These are phyloP conservation scores for Naegleria fowleri DNA, from an alignment of 208 protist species.

Conservation along the genomic window DNA sequence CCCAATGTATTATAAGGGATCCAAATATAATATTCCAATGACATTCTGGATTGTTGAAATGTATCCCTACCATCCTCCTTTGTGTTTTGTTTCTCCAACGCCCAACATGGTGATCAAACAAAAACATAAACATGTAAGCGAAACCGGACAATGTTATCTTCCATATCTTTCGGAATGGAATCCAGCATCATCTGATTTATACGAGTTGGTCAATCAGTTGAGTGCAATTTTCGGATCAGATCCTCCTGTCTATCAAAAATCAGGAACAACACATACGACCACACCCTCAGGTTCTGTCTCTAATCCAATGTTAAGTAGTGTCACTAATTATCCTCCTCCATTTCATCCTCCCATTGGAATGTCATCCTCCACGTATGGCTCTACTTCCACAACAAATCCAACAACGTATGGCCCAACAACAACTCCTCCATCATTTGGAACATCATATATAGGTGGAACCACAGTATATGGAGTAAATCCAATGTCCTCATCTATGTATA, in stretches of 20 bases:
- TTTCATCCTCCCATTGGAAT: not conserved
- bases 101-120: slow-evolving; percentile 12
- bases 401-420: not conserved
- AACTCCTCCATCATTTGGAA: not conserved
- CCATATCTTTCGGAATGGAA: slow-evolving; percentile 15
- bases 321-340: not conserved
- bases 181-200: not conserved
- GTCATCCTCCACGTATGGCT: not conserved
- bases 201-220: slow-evolving; percentile 17
- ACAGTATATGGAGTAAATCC: not conserved
- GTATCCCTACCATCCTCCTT: slow-evolving; percentile 10
- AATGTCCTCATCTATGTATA: not conserved
- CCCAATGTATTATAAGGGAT: slow-evolving; percentile 10
- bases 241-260: slow-evolving; percentile 26
- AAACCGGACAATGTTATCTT: not conserved
- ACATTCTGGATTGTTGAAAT: slow-evolving; percentile 10
- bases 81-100: slow-evolving; percentile 10
- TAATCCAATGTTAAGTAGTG: not conserved
- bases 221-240: not conserved
- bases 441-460: no score
- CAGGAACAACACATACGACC: not conserved
- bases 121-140: slow-evolving; percentile 13
- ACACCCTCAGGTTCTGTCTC: not conserved
- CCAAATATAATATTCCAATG: slow-evolving; percentile 24
- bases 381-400: not conserved